Evolutionary conservation across 208 protist species (phyloP), one percentile per base, ranked within the genome.

Genomic region (Tritrichomonas foetus): DNA sequence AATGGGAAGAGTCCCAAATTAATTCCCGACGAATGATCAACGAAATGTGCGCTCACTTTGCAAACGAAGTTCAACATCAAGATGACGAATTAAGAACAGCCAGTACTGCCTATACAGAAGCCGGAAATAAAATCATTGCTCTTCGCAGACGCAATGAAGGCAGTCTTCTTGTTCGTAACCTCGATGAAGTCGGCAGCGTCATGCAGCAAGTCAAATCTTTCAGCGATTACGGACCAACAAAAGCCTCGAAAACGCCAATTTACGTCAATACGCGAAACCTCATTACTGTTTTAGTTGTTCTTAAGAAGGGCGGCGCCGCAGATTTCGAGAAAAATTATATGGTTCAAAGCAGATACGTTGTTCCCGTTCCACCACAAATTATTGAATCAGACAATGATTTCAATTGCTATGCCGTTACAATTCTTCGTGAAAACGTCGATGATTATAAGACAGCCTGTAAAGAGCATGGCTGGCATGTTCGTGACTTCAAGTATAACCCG

Each of bases 371-470:
- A 44, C 30, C 14, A 16, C 47, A 89, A n/a, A 39, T 44, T 22
- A 25, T 89, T 61, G 78, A 53, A 39, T 0, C 5, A 20, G 78
- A 89, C 57, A 36, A 36, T 49, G 78, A 89, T 22, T 89, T 57
- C 78, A 39, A 8, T 2, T 89, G 41, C 20, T 89, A 61, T 49
- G 47, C 78, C 39, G 78, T 89, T 57, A 89, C 78, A 89, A 33
- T 89, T 5, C 41, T 89, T 89, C 47, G 47, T 39, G 30, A 44
- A 11, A 89, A 89, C 39, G 5, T 89, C n/a, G 78, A 89, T 27
- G 78, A 89, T 89, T 89, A 89, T 30, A 89, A 89, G 47, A 89
- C 47, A 61, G 78, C 78, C 5, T 27, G n/a, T 55, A 89, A 89
- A 47, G 78, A 89, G 11, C 27, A 57, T 2, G 47, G 78, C 16